Conservation (phyloP, 2,329 filamentous ascomycete species). For the Lasiodiplodia hormozganensis region DNA sequence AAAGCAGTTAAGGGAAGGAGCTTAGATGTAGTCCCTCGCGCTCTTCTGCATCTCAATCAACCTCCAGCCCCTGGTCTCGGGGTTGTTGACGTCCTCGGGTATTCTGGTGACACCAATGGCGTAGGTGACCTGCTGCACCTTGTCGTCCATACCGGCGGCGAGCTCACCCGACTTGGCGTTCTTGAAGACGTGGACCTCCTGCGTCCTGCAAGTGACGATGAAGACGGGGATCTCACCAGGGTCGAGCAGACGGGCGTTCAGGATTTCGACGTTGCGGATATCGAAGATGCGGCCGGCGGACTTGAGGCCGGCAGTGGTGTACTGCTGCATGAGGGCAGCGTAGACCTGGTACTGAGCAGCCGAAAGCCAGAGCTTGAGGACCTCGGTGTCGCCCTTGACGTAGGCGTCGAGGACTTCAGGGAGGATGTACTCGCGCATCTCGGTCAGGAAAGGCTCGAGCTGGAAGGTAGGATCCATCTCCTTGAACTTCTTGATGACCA, state of each 20-base stretch:
- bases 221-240: slow-evolving; percentile 92
- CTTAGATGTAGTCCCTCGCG: slow-evolving; percentile 82
- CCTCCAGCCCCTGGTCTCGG: slow-evolving; percentile 95
- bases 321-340: slow-evolving; percentile 94
- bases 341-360: slow-evolving; percentile 97
- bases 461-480: slow-evolving; percentile 96
- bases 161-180: slow-evolving; percentile 89
- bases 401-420: slow-evolving; percentile 98
- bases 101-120: slow-evolving; percentile 95
- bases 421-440: slow-evolving; percentile 96
- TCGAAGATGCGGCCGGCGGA: slow-evolving; percentile 95
- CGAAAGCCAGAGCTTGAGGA: slow-evolving; percentile 92
- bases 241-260: slow-evolving; percentile 80
- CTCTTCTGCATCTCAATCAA: slow-evolving; percentile 99
- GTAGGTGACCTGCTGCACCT: slow-evolving; percentile 97
- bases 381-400: slow-evolving; percentile 92
- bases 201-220: slow-evolving; percentile 93
- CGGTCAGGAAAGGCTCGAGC: slow-evolving; percentile 90
- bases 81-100: slow-evolving; percentile 94
- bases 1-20: not conserved
- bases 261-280: slow-evolving; percentile 90
- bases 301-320: slow-evolving; percentile 89
- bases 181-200: slow-evolving; percentile 96
- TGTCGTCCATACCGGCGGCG: slow-evolving; percentile 97
- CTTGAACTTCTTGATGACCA: slow-evolving; percentile 97